A percentile compares a stretch with the other conserved stretches of the same genome.
Evolutionary conservation across 176 grass and related monocot genomes (phyloP).

Genomic region (Hordeum vulgare): MorexV3_pseudomolecules_assembly NC_058519.1:626681513-626682012

Average conservation of each 20-base stretch:
- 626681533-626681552: constrained; percentile 84
- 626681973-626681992: too few relatives aligned
- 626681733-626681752: background rate
- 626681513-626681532: constrained; percentile 36
- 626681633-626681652: constrained; percentile 57
- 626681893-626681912: too few relatives aligned
- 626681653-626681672: background rate
- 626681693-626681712: background rate
- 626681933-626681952: too few relatives aligned
- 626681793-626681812: background rate
- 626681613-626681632: constrained; percentile 73
- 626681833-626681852: background rate
- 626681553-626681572: constrained; percentile 59
- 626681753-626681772: background rate
- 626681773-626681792: background rate
- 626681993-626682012: too few relatives aligned
- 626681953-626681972: too few relatives aligned
- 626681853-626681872: too few relatives aligned
- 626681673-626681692: constrained; percentile 1
- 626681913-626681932: too few relatives aligned
- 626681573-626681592: constrained; percentile 75
- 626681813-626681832: background rate
- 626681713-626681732: constrained; percentile 33
- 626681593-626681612: constrained; percentile 88
- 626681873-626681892: too few relatives aligned